Base-by-base conservation (phyloP, 169 alveolate species). In the Eimeria praecox region DNA sequence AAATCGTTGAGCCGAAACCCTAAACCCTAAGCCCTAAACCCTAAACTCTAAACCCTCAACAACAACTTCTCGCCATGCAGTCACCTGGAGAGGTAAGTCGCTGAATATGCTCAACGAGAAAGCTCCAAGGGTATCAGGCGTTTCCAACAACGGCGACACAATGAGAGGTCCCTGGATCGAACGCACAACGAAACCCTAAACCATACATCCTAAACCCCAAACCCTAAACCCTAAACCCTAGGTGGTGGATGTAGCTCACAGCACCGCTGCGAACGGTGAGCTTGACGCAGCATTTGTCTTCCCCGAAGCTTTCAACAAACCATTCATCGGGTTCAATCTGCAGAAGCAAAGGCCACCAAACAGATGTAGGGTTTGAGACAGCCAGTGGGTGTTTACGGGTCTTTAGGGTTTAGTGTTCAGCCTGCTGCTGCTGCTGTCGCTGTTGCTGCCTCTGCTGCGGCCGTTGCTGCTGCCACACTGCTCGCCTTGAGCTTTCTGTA, bases 31-130 rank as follows among this genome's bases (percentile, higher is more conserved):
- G 30, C 40, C 75, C 35, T 64, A 64, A 30, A 27, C 38, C 75
- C 3, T 64, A 64, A 1, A 64, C 40, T 2, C 75, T 64, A 64
- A 64, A 64, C 27, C 75, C 33, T n/a, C 33, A 24, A 64, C 14
- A 64, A 64, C 40, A n/a, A n/a, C 75, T 22, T 64, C 40, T 64
- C 75, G 35, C 9, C 22, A 14, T 22, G 33, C 75, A 64, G 40
- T 22, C 46, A 78, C 89, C 89, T 78, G 38, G 59, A 78, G 64
- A 35, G 89, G 89, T 56, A 78, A 78, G n/a, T 78, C 89, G 33
- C 89, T 78, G 64, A 78, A 78, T 8, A 78, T 27, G 64, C 42
- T 20, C 64, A 78, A 56, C 10, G 35, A 14, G 64, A 78, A 78
- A 35, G 66, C 64, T 3, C 89, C 89, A 20, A 38, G 40, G 27